Percentiles rank a stretch among this genome's conserved stretches.
Conservation (phyloP, 2,329 filamentous ascomycete genomes). For the Berkeleyomyces basicola region DNA sequence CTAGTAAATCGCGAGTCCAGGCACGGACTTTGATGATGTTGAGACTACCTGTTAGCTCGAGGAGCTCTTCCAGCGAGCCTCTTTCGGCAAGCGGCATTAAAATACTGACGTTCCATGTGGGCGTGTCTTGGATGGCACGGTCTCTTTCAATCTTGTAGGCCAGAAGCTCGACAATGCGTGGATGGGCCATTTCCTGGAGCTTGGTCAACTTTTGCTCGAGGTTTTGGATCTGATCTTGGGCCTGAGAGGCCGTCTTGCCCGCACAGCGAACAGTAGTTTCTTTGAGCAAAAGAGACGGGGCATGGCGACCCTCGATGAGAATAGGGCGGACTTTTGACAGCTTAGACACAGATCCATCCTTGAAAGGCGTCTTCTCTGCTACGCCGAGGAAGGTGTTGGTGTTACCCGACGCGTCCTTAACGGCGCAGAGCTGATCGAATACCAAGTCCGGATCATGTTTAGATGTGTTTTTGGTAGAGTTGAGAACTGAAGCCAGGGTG, state of each 20-base stretch:
- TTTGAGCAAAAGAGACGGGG: slow-evolving; percentile 57
- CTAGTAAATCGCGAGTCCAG: slow-evolving; percentile 83
- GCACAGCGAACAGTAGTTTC: slow-evolving; percentile 43
- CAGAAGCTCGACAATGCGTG: slow-evolving; percentile 61
- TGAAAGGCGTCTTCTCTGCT: slow-evolving; percentile 48
- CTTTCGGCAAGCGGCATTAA: slow-evolving; percentile 65
- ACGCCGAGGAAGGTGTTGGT: slow-evolving; percentile 53
- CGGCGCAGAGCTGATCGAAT: slow-evolving; percentile 50
- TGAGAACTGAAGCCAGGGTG: slow-evolving; percentile 17
- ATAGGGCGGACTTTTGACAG: slow-evolving; percentile 59
- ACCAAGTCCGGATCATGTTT: slow-evolving; percentile 27
- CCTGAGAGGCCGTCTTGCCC: slow-evolving; percentile 40
- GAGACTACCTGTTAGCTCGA: slow-evolving; percentile 62
- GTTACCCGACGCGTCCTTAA: slow-evolving; percentile 48
- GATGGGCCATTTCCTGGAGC: slow-evolving; percentile 51
- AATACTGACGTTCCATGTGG: slow-evolving; percentile 55
- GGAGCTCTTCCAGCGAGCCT: slow-evolving; percentile 64
- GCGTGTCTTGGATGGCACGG: slow-evolving; percentile 23
- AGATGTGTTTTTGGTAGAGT: slow-evolving; percentile 8
- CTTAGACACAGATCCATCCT: slow-evolving; percentile 38
- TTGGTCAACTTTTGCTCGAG: slow-evolving; percentile 64
- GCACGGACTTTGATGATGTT: slow-evolving; percentile 61
- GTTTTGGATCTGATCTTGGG: slow-evolving; percentile 60
- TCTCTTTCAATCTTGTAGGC: slow-evolving; percentile 62
- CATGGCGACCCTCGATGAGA: slow-evolving; percentile 34